Base-by-base conservation (phyloP, 164 flowering plant species). In the Dillenia turbinata region DNA sequence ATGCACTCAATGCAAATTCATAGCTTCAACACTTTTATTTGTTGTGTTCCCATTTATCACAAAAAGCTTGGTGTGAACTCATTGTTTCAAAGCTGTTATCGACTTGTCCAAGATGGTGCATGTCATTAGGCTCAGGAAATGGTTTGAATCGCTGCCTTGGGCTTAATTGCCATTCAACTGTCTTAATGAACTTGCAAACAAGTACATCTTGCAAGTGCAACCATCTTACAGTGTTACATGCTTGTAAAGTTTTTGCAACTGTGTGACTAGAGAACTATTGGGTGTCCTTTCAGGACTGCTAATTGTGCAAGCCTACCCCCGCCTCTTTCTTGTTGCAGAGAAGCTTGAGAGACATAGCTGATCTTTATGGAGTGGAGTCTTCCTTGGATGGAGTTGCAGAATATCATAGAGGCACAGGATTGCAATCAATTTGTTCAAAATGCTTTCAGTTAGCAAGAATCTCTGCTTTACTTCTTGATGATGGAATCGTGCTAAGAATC, bases 381-480 rank as follows among this genome's bases (percentile, higher is more conserved):
- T 68, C 96, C 17, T 76, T 90, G 71, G 54, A 75, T 12, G 88
- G 73, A 19, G 74, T 94, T 68, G 87, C 87, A 77, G 70, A 73
- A 47, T 66, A 78, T 59, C 86, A 96, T 0, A 69, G 57, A 68
- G 40, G 63, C 3, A 54, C 73, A 14, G 98, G 97, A 43, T 65
- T 94, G 56, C 73, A 83, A 48, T 68, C 79, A 43, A 75, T 87
- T 67, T 58, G 73, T 62, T 72, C 79, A 14, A 71, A 24, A 8
- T 89, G 97, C 78, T 88, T 90, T 68, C 57, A 66, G 64, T 93
- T 85, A 66, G 88, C 97, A 10, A 77, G 74, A 64, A 77, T 89
- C 11, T 75, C 89, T 56, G 82, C 78, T 51, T 11, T 94, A 26
- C 77, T 90, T 47, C 80, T 94, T 71, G 98, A 94, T 71, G 98